These are phyloP conservation scores for Neurospora sp. DNA, from an alignment of 495 filamentous ascomycete species.

Conservation along the genomic window DNA sequence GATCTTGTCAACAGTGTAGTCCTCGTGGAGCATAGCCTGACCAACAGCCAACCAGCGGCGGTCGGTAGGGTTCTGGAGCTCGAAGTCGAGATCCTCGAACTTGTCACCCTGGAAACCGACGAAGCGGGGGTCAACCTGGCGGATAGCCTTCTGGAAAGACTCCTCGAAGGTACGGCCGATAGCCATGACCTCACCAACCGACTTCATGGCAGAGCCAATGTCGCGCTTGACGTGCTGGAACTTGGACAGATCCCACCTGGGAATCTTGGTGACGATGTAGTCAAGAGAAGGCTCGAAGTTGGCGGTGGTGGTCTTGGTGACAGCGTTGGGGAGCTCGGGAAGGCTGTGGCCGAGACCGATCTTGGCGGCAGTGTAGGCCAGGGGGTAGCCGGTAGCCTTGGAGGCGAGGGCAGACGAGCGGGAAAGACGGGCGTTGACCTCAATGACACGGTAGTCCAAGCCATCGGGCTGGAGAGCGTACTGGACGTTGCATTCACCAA, in stretches of 20 bases:
- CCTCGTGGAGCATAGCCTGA: constrained; percentile 94
- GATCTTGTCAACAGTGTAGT: constrained; percentile 80
- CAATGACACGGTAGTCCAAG: constrained; percentile 93
- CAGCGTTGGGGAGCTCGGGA: constrained; percentile 90
- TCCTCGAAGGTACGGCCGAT: constrained; percentile 98
- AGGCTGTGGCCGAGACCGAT: constrained; percentile 91
- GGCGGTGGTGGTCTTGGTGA: constrained; percentile 95
- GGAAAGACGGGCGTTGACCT: constrained; percentile 95
- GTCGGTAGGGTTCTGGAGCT: constrained; percentile 84
- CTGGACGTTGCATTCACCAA: constrained; percentile 97
- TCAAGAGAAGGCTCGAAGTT: constrained; percentile 97
- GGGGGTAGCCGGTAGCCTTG: constrained; percentile 93
- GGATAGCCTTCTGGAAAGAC: constrained; percentile 97
- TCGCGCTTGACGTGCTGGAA: constrained; percentile 98
- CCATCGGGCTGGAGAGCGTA: constrained; percentile 93
- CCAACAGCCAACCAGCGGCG: constrained; percentile 94
- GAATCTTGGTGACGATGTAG: constrained; percentile 97
- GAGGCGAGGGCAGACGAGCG: constrained; percentile 93
- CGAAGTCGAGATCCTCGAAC: constrained; percentile 87
- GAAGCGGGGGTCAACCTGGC: constrained; percentile 87
- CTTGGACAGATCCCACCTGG: constrained; percentile 93
- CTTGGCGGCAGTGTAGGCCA: constrained; percentile 95
- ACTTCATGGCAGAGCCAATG: constrained; percentile 97
- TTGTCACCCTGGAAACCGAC: constrained; percentile 90
- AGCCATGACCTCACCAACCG: constrained; percentile 97